Percentiles rank a stretch among this genome's conserved stretches.
Conservation (phyloP, 2,329 filamentous ascomycete species). For the Dryadomyces quercivorus region DNA sequence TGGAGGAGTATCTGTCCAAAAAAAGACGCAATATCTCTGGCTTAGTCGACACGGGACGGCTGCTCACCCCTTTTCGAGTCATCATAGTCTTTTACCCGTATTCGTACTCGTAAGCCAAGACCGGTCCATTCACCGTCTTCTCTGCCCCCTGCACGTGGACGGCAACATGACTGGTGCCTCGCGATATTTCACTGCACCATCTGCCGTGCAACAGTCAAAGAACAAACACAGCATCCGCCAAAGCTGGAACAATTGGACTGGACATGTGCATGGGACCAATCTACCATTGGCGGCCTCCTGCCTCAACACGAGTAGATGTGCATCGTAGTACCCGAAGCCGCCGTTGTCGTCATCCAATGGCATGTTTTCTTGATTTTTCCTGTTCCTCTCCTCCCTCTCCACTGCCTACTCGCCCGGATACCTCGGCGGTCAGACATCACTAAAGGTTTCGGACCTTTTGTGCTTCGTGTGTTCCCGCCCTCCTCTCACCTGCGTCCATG, state of each 20-base stretch:
- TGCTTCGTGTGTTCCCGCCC: neutral
- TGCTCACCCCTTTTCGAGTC: too few species aligned
- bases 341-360: neutral
- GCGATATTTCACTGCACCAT: neutral
- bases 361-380: neutral
- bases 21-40: too few species aligned
- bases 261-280: neutral
- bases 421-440: neutral
- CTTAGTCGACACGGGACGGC: too few species aligned
- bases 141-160: neutral
- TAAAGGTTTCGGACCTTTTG: too few species aligned
- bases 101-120: neutral
- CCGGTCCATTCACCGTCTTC: neutral
- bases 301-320: neutral
- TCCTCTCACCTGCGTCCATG: neutral
- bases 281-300: neutral
- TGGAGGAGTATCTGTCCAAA: too few species aligned
- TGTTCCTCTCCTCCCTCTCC: neutral
- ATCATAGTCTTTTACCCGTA: too few species aligned
- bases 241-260: too few species aligned
- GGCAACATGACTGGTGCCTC: conserved; percentile 1
- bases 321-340: neutral
- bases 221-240: too few species aligned
- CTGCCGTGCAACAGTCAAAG: neutral
- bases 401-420: neutral